phyloP scores from a whole-genome alignment of 768 basidiomycete species.

The Termitomyces sp. region DNA sequence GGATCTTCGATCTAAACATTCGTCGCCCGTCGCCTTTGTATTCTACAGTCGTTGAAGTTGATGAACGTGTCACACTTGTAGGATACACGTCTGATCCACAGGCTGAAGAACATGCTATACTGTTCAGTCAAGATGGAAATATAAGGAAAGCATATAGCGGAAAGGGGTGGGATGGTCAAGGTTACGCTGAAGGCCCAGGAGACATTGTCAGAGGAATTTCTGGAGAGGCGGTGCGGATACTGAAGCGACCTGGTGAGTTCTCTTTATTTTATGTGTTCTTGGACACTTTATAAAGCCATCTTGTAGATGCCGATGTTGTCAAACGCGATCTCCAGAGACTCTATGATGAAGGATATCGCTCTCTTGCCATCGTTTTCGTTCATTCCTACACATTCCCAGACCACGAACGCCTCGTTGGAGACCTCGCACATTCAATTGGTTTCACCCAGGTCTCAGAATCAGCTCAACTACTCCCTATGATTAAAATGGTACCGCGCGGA shows the following conservation, averaged over 20 bases:
- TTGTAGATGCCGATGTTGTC: constrained; percentile 46
- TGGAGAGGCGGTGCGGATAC: constrained; percentile 84
- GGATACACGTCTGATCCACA: constrained; percentile 90
- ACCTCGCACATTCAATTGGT: constrained; percentile 73
- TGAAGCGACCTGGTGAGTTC: constrained; percentile 61
- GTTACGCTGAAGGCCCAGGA: constrained; percentile 73
- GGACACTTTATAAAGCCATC: neutral
- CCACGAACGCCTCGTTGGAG: constrained; percentile 73
- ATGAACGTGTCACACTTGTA: constrained; percentile 92
- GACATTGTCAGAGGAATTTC: constrained; percentile 78
- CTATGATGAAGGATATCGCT: constrained; percentile 80
- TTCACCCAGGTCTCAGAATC: constrained; percentile 90
- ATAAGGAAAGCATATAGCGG: constrained; percentile 68
- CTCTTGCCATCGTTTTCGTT: constrained; percentile 82
- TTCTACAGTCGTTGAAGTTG: constrained; percentile 65
- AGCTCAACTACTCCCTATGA: constrained; percentile 85
- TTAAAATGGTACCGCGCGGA: constrained; percentile 92
- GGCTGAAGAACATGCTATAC: constrained; percentile 67
- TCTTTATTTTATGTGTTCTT: neutral
- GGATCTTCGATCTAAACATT: constrained; percentile 94
- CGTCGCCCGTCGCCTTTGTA: constrained; percentile 74
- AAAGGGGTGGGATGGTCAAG: constrained; percentile 67
- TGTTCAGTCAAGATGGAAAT: constrained; percentile 70
- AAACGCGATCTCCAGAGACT: constrained; percentile 61
- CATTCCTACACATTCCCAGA: constrained; percentile 92